Percentiles rank a stretch among this genome's conserved stretches.
Evolutionary conservation across 2,329 filamentous ascomycete genomes (phyloP).

Genomic region (Fusarium buharicum): DNA sequence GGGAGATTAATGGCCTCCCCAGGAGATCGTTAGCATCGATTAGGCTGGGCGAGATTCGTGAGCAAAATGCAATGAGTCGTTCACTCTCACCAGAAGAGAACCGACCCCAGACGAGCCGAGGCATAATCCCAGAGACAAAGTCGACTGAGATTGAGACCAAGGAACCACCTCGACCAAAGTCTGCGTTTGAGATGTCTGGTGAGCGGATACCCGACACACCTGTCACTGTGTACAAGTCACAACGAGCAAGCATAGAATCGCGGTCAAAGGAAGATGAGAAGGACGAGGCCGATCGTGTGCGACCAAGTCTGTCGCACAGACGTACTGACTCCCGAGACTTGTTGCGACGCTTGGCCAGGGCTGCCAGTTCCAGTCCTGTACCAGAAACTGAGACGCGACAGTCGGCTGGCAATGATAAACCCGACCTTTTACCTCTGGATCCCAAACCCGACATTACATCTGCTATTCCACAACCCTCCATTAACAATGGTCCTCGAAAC

Average conservation of each 20-base stretch:
- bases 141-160: conserved; percentile 21
- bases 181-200: conserved; percentile 46
- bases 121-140: conserved; percentile 19
- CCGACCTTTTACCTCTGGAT: conserved; percentile 18
- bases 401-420: conserved; percentile 28
- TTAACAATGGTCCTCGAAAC: conserved; percentile 30
- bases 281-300: conserved; percentile 26
- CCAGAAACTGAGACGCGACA: conserved; percentile 43
- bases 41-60: conserved; percentile 63
- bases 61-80: conserved; percentile 59
- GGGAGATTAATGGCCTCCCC: conserved; percentile 58
- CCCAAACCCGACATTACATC: conserved; percentile 27
- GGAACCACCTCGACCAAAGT: conserved; percentile 38
- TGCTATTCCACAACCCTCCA: conserved; percentile 29
- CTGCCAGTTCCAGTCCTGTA: conserved; percentile 58
- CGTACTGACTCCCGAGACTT: conserved; percentile 59
- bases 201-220: conserved; percentile 54
- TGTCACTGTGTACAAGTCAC: conserved; percentile 53
- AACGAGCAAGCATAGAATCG: conserved; percentile 25
- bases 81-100: conserved; percentile 57
- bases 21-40: conserved; percentile 60
- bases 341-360: conserved; percentile 61
- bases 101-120: conserved; percentile 45
- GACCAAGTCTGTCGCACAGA: conserved; percentile 34
- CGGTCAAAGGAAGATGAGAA: conserved; percentile 13